Percentiles rank a stretch among this genome's conserved stretches.
Conservation (phyloP, 345 rosid genomes). For the Acer yangbiense region DNA sequence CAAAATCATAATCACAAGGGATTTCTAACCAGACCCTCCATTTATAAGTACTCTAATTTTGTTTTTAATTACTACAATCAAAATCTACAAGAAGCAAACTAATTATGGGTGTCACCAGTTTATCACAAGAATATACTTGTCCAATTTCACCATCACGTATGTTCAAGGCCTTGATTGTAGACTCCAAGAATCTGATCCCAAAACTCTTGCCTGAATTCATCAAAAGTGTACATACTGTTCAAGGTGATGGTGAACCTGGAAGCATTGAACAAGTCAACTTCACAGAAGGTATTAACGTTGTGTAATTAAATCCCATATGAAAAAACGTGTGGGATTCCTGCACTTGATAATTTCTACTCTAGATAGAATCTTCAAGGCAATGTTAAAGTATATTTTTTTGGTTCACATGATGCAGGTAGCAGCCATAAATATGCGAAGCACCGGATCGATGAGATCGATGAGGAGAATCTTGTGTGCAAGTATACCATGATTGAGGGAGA, state of each 20-base stretch:
- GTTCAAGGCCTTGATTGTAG: slow-evolving; percentile 38
- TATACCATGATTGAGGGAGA: slow-evolving; percentile 38
- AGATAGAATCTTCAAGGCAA: not conserved
- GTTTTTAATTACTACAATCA: not conserved
- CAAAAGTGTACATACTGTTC: slow-evolving; percentile 28
- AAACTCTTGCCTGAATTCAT: slow-evolving; percentile 38
- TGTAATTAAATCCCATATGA: too few species aligned
- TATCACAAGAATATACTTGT: slow-evolving; percentile 22
- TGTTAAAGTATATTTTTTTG: not conserved
- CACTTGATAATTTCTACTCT: too few species aligned
- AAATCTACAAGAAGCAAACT: too few species aligned
- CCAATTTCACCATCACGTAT: slow-evolving; percentile 25
- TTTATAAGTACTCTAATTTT: not conserved
- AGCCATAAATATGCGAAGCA: slow-evolving; percentile 27
- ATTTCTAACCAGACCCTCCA: not conserved
- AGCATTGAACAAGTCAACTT: slow-evolving; percentile 40
- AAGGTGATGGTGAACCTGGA: slow-evolving; percentile 31
- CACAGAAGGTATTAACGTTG: slow-evolving; percentile 21
- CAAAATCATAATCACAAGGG: not conserved
- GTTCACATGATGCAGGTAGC: slow-evolving; percentile 18
- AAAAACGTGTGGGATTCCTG: too few species aligned
- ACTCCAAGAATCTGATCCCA: slow-evolving; percentile 34
- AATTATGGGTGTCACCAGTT: slow-evolving; percentile 29
- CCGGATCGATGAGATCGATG: slow-evolving; percentile 35
- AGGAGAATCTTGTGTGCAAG: slow-evolving; percentile 15